Evolutionary conservation across 2,329 filamentous ascomycete species (phyloP), one percentile per base, ranked within the genome.

Genomic region (Moelleriella libera): DNA sequence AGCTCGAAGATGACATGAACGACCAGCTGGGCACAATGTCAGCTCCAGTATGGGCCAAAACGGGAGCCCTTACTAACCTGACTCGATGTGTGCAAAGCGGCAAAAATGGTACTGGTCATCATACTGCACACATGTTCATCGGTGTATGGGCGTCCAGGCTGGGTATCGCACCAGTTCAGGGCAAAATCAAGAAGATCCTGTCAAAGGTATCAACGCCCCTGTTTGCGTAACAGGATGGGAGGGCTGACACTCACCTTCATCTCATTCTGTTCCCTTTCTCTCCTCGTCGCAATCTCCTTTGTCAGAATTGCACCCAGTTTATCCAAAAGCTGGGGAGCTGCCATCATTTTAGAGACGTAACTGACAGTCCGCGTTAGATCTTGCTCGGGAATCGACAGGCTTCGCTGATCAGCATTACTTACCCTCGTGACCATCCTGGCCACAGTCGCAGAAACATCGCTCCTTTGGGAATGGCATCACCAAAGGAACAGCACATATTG

Each of bases 111-210:
- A 21, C 45, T 50, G 34, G 45, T 48, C 46, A 52, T 49, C 48
- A 51, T 49, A 8, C 50, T 44, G 2, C 46, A 41, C 5, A 51
- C 39, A 14, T 52, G 46, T 37, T 37, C 31, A 34, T 51, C 51
- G 6, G 45, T 45, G 47, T 43, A 50, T 1, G 30, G 14, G 5
- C 30, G 29, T 6, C 34, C 30, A 8, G 12, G 39, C 12, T 46
- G 48, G 21, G 49, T 37, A 21, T 52, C 49, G n/a, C 47, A 31
- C 51, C 51, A 52, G 30, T 45, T 45, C 14, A 51, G 49, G 2
- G 45, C 30, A 31, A 44, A 52, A 39, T 52, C 51, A 21, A 52
- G 44, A 11, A 52, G 37, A 32, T 52, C 49, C 51, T 52, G 34
- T 21, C 21, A 21, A 3, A 21, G 21, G 21, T 21, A 21, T 21